Evolutionary conservation across 2,329 filamentous ascomycete species (phyloP).

Genomic region (Talaromyces amestolkiae): DNA sequence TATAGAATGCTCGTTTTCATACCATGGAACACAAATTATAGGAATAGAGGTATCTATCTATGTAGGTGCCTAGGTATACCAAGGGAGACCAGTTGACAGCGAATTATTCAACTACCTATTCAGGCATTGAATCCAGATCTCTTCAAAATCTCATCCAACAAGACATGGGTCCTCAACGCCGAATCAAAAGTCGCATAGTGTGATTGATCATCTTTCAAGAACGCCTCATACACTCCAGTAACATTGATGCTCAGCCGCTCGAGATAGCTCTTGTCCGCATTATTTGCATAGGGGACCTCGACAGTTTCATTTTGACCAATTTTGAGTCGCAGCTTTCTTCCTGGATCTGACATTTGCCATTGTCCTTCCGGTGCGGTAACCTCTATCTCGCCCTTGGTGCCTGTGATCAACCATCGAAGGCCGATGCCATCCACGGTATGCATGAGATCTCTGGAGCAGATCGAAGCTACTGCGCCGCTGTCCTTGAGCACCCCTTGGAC

Average conservation of each 20-base stretch:
- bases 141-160: constrained; percentile 6
- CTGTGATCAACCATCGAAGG: constrained; percentile 12
- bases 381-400: constrained; percentile 15
- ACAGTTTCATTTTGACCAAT: constrained; percentile 6
- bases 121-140: neutral
- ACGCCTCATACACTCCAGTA: constrained; percentile 11
- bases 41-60: neutral
- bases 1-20: neutral
- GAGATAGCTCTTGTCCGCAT: constrained; percentile 2
- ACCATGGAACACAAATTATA: neutral
- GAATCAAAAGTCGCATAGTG: constrained; percentile 11
- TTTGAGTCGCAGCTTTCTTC: constrained; percentile 4
- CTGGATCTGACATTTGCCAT: constrained; percentile 9
- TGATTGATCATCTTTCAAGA: constrained; percentile 1
- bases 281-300: neutral
- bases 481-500: constrained; percentile 9
- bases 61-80: too few species aligned
- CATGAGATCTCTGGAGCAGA: neutral
- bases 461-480: constrained; percentile 14
- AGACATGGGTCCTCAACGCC: constrained; percentile 5
- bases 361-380: constrained; percentile 2
- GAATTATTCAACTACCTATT: neutral
- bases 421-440: constrained; percentile 9
- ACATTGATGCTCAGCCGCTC: constrained; percentile 5
- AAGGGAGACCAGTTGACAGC: neutral